These are phyloP conservation scores for Emergomyces africanus DNA, from an alignment of 2,329 filamentous ascomycete genomes.

Conservation along the genomic window DNA sequence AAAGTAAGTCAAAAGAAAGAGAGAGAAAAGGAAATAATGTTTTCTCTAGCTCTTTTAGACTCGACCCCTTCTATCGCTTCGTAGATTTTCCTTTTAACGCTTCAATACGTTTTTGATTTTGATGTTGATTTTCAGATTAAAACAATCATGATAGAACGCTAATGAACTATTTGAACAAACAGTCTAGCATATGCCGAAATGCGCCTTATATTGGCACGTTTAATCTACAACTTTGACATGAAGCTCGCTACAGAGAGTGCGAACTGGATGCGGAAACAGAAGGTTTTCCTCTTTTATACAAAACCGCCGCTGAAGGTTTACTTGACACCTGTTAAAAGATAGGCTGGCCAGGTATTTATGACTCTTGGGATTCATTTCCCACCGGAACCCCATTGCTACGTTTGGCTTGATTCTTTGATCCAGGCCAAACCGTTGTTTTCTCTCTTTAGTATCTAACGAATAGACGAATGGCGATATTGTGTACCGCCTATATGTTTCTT, in stretches of 20 bases:
- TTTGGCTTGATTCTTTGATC: no score
- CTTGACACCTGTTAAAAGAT: constrained; percentile 18
- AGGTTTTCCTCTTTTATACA: constrained; percentile 30
- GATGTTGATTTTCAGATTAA: no score
- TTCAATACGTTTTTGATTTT: no score
- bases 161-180: background rate
- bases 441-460: no score
- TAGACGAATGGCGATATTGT: no score
- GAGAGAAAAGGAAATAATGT: background rate
- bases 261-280: constrained; percentile 30
- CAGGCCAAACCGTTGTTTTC: no score
- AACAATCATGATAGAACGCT: background rate
- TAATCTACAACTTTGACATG: constrained; percentile 41
- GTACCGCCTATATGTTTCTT: background rate
- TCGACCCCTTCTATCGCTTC: background rate
- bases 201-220: constrained; percentile 35
- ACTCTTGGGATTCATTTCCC: background rate
- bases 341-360: background rate
- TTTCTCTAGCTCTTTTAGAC: background rate
- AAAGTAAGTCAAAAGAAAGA: constrained; percentile 26
- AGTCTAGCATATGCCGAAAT: constrained; percentile 41
- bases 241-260: constrained; percentile 25
- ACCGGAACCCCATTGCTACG: no score
- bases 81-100: background rate
- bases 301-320: constrained; percentile 27